Evolutionary conservation across 2,329 filamentous ascomycete species (phyloP), one percentile per base, ranked within the genome.

Genomic region (Diaporthe longicolla): DNA sequence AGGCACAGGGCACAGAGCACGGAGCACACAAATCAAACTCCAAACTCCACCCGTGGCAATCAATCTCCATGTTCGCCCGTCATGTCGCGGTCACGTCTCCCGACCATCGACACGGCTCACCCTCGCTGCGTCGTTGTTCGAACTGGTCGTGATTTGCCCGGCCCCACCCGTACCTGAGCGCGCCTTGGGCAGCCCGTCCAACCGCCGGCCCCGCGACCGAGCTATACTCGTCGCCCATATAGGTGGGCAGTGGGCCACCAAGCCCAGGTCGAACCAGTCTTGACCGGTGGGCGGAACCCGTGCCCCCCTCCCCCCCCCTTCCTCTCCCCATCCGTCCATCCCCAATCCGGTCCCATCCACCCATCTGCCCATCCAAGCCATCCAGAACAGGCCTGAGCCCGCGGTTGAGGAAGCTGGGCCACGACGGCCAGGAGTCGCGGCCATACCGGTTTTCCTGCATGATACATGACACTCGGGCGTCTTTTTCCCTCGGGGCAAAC

Each of bases 31-130:
- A 66, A 66, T 66, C 63, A 66, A 52, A 52, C 63, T 52, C 21
- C 45, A 32, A 52, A 52, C 63, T 37, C 63, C 69, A 71, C 57
- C 21, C 45, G 10, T 40, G 35, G 15, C 45, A 71, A 54, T 43
- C 45, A 63, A 43, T 43, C 57, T 54, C 57, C 19, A 29, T 29
- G 24, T 11, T n/a, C 58, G 57, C 55, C 69, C 57, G 50, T 43
- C 57, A 54, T 54, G 57, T 48, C 69, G 61, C 59, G n/a, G 57
- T 50, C 57, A 71, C 21, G n/a, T 45, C 57, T 55, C 35, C 43
- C 57, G n/a, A 71, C 57, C 17, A 63, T 63, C 59, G 70, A 71
- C 70, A 63, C 70, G 43, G 69, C 55, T 71, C 19, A 40, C 40
- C 35, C 35, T 10, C 37, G 3, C 19, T 63, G 35, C 26, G 43